Evolutionary conservation across 345 rosid genomes (phyloP), one percentile per base, ranked within the genome.

Genomic region (Luvunga scandens): DNA sequence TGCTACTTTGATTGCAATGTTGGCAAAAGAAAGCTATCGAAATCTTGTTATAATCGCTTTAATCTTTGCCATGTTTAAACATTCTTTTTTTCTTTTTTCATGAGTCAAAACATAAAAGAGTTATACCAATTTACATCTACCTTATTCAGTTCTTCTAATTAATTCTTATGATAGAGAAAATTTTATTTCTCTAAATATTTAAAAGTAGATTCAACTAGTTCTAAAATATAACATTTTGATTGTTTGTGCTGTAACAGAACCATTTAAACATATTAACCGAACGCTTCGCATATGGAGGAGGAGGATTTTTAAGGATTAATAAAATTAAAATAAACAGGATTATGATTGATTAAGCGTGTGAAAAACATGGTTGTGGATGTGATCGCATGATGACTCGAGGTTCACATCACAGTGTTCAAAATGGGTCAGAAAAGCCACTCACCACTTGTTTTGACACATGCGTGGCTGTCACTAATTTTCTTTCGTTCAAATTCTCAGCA

Each of bases 351-450:
- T 18, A 53, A 53, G 71, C 13, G 25, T 42, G 53, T 42, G 73
- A 28, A 70, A 45, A 48, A 18, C 19, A 69, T 2, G 72, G 56
- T 1, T 12, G 72, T 12, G 56, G 56, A 24, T 6, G 18, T 25
- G 72, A 42, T 69, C 34, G 6, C 4, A 14, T 42, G n/a, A n/a
- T 50, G 69, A 25, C 36, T 28, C 6, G 33, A 31, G 22, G 19
- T 63, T 28, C n/a, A 6, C 39, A 64, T 61, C 36, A 2, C 39
- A 19, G 5, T 16, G 57, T 3, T 53, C 8, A 18, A 53, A 55
- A 76, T 27, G 79, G 73, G 75, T 60, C 71, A 73, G 33, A 36
- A 57, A 57, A 73, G 34, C 59, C 57, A 53, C 56, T 14, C 65
- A 7, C 75, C 81, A 50, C 68, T 70, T 27, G 7, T 22, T 59